Base-by-base conservation (phyloP, 495 filamentous ascomycete genomes). In the Delitschia confertaspora region DNA sequence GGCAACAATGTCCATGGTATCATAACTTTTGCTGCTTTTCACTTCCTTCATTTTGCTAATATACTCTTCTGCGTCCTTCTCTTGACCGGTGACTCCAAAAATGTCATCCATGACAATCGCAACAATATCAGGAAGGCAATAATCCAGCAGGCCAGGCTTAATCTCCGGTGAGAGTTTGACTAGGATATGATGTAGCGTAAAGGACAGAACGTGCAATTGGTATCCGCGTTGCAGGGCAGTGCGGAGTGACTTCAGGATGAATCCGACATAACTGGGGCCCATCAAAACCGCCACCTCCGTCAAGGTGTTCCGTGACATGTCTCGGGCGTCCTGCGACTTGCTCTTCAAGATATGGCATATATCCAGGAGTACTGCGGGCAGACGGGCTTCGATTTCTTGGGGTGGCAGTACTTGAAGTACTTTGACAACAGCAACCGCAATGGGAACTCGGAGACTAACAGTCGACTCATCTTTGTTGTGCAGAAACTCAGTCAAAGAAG, bases 21-120 rank as follows among this genome's bases (percentile, higher is more conserved):
- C 91, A 52, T 82, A 93, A 57, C 88, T 95, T 67, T 95, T 96
- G 69, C 83, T 95, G 57, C 83, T 88, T 68, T 95, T 95, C 14
- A 96, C 82, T 66, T 99, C 91, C 64, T 86, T 93, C 84, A 93
- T 95, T 56, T 85, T 80, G 63, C 83, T 95, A 42, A 82, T 76
- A 58, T 99, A 99, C 31, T 88, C 91, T 51, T 89, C 88, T 0
- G 89, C 88, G 53, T 99, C 91, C 60, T 99, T 99, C 56, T 99
- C 91, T 65, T 91, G 80, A 10, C 91, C 91, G n/a, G 81, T 79
- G n/a, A 75, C 78, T 13, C 91, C 91, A 60, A 99, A 99, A 9
- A 88, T 93, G 59, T 96, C 93, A 53, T 99, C 91, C 85, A 96
- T 93, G 38, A 95, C 81, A 30, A 99, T 74, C 3, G 76, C 69